Conservation (phyloP, 2,329 filamentous ascomycete species). For the Aspergillus aculeatinus region DNA sequence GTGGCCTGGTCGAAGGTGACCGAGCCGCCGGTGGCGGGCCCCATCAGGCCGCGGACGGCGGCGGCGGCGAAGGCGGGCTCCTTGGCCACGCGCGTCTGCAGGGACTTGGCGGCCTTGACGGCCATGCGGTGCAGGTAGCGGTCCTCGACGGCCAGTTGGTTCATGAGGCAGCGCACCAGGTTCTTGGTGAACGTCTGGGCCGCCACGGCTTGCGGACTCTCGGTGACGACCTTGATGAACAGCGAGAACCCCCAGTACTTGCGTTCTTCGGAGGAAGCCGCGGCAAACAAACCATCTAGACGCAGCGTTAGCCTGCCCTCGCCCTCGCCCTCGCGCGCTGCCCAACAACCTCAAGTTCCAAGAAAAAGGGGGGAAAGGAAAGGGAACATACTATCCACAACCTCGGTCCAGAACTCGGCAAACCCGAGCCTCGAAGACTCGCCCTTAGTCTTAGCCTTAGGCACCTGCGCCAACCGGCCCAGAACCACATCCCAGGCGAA, state of each 20-base stretch:
- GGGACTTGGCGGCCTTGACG: slow-evolving; percentile 68
- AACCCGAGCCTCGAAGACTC: slow-evolving; percentile 51
- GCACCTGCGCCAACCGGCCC: slow-evolving; percentile 36
- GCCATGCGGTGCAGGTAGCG: slow-evolving; percentile 79
- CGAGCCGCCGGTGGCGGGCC: slow-evolving; percentile 63
- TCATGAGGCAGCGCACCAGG: slow-evolving; percentile 76
- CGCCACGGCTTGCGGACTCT: slow-evolving; percentile 51
- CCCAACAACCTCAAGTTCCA: too few relatives aligned
- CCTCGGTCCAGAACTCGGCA: slow-evolving; percentile 77
- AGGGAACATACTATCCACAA: slow-evolving; percentile 73
- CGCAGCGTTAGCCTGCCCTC: slow-evolving; percentile 22
- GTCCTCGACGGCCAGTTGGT: slow-evolving; percentile 75
- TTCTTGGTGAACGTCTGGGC: slow-evolving; percentile 75
- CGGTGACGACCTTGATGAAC: slow-evolving; percentile 70
- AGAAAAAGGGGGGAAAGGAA: not conserved
- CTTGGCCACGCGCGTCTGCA: slow-evolving; percentile 64
- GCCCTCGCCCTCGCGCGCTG: too few relatives aligned
- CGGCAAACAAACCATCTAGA: slow-evolving; percentile 77
- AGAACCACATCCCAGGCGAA: slow-evolving; percentile 86
- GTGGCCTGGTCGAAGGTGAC: slow-evolving; percentile 84
- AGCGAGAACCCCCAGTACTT: slow-evolving; percentile 92
- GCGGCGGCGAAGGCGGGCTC: slow-evolving; percentile 60
- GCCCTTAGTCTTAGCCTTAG: slow-evolving; percentile 32
- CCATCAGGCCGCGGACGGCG: slow-evolving; percentile 67
- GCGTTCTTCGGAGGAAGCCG: slow-evolving; percentile 77